Evolutionary conservation across 23 red algal species (phyloP).

Genomic region (Gracilaria vermiculophylla): DNA sequence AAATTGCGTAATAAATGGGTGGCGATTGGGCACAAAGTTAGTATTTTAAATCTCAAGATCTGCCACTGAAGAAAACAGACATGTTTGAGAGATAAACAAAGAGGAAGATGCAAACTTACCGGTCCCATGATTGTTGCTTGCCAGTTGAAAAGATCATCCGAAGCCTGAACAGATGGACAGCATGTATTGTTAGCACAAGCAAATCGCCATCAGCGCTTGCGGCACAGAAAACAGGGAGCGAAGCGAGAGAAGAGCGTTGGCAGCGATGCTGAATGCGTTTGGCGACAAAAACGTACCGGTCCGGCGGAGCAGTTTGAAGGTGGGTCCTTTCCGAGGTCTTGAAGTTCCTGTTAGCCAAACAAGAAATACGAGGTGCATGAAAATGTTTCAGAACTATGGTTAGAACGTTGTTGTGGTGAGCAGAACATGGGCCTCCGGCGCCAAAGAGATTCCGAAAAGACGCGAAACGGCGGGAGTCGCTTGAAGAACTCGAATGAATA

Average conservation of each 20-base stretch:
- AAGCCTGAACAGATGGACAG: constrained; percentile 33
- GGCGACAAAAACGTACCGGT: constrained; percentile 49
- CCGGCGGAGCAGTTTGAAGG: constrained; percentile 97
- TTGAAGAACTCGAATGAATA: too few species aligned
- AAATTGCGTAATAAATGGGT: background rate
- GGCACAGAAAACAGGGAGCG: background rate
- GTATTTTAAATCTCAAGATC: too few species aligned
- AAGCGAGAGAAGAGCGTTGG: background rate
- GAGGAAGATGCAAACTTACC: constrained; percentile 47
- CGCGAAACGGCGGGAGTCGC: too few species aligned
- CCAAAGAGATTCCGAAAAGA: background rate
- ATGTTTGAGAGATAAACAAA: too few species aligned
- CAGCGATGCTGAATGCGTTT: background rate
- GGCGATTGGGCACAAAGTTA: too few species aligned
- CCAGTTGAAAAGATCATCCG: constrained; percentile 99
- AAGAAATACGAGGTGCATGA: background rate
- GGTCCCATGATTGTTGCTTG: constrained; percentile 99
- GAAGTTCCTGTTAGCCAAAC: constrained; percentile 68
- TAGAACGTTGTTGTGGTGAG: background rate
- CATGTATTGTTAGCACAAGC: too few species aligned
- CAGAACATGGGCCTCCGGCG: background rate
- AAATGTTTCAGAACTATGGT: background rate
- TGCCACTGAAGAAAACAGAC: too few species aligned
- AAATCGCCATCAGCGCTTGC: too few species aligned
- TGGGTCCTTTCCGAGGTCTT: constrained; percentile 97